Conservation (phyloP, 208 protist species). For the Wallacemonas sp. region DNA sequence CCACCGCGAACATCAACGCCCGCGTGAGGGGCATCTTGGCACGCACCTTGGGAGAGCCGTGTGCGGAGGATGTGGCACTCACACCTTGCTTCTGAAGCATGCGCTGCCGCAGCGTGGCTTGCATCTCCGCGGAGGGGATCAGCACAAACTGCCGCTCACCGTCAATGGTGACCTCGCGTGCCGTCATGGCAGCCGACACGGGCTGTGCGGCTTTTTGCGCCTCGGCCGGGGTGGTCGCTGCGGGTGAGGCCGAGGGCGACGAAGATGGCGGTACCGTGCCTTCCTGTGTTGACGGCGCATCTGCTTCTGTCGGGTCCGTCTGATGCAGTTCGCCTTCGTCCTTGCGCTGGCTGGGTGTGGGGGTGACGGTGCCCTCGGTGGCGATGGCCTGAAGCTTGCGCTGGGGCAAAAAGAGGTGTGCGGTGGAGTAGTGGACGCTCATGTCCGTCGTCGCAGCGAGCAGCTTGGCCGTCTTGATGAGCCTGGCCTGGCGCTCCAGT, state of each 20-base stretch:
- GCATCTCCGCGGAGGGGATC: slow-evolving; percentile 45
- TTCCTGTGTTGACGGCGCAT: no score
- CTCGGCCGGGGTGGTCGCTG: no score
- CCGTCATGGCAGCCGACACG: slow-evolving; percentile 19
- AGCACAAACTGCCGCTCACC: slow-evolving; percentile 59
- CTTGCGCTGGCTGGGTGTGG: background rate
- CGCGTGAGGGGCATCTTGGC: background rate
- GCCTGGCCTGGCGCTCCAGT: slow-evolving; percentile 60
- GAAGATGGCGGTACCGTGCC: no score
- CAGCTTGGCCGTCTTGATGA: slow-evolving; percentile 58
- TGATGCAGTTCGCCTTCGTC: background rate
- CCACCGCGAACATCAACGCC: slow-evolving; percentile 32
- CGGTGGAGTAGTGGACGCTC: slow-evolving; percentile 51
- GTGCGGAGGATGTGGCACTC: slow-evolving; percentile 3
- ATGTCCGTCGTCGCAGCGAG: slow-evolving; percentile 54
- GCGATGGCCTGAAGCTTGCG: background rate
- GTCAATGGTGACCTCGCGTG: slow-evolving; percentile 56
- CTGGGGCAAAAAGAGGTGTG: slow-evolving; percentile 44
- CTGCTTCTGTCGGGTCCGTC: background rate
- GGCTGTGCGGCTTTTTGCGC: background rate
- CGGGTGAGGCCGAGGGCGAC: background rate
- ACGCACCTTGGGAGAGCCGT: background rate
- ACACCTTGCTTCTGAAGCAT: slow-evolving; percentile 22
- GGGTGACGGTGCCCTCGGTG: background rate
- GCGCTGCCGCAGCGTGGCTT: slow-evolving; percentile 37